Evolutionary conservation across 2,329 filamentous ascomycete genomes (phyloP).

Genomic region (Penicillium sp.): DNA sequence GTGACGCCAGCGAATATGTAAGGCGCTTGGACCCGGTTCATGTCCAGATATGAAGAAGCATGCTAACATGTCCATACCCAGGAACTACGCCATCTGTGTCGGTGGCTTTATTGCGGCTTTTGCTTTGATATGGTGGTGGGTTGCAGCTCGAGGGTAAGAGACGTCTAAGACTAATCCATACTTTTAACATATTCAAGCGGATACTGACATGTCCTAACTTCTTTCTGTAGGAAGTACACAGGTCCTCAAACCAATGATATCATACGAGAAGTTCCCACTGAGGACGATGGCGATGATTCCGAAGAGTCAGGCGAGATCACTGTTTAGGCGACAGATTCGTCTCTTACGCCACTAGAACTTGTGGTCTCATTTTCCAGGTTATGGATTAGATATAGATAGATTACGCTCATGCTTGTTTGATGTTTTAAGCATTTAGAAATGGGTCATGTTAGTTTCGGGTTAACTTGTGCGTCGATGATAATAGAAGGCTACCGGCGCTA

Average conservation of each 20-base stretch:
- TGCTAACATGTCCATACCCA: conserved; percentile 10
- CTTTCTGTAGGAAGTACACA: conserved; percentile 44
- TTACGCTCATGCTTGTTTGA: neutral
- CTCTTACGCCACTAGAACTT: neutral
- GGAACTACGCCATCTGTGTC: conserved; percentile 45
- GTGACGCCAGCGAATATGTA: conserved; percentile 45
- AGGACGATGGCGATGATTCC: conserved; percentile 21
- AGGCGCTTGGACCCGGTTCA: conserved; percentile 3
- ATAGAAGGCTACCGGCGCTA: neutral
- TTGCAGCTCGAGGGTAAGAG: conserved; percentile 33
- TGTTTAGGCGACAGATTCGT: neutral
- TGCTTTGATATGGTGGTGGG: conserved; percentile 44
- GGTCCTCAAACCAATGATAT: conserved; percentile 52
- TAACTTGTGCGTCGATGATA: neutral
- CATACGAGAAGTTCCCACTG: conserved; percentile 28
- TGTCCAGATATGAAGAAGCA: neutral
- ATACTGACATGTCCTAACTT: conserved; percentile 3
- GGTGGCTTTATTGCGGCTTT: conserved; percentile 43
- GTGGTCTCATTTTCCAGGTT: neutral
- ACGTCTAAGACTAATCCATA: conserved; percentile 16
- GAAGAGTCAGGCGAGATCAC: conserved; percentile 12
- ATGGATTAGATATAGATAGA: neutral
- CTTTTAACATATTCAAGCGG: neutral
- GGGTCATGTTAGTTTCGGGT: neutral
- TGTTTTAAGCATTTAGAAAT: neutral